Evolutionary conservation across 139 green algal genomes (phyloP).

Genomic region (Pleodorina starrii): DNA sequence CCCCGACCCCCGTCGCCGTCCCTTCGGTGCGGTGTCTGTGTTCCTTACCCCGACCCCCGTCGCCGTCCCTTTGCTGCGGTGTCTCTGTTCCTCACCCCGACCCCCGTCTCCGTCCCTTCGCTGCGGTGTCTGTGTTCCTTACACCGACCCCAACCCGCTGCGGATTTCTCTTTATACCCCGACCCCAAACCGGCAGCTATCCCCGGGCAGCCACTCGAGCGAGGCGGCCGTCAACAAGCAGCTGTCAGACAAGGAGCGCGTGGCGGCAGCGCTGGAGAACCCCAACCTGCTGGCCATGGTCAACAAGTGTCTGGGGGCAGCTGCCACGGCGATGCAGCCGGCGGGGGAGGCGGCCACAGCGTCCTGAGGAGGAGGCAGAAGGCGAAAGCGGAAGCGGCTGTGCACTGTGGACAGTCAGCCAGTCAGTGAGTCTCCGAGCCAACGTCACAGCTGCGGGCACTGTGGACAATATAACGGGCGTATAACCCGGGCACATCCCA

Average conservation of each 20-base stretch:
- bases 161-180: not conserved
- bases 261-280: slow-evolving; percentile 98
- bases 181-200: slow-evolving; percentile 57
- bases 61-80: not conserved
- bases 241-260: slow-evolving; percentile 98
- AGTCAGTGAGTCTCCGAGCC: too few relatives aligned
- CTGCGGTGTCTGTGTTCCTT: too few relatives aligned
- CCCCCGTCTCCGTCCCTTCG: not conserved
- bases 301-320: slow-evolving; percentile 79
- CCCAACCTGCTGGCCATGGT: slow-evolving; percentile 94
- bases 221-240: slow-evolving; percentile 98
- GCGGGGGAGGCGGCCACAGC: not conserved
- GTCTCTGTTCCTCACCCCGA: not conserved
- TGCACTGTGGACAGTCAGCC: too few relatives aligned
- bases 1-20: not conserved
- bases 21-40: too few relatives aligned
- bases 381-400: too few relatives aligned
- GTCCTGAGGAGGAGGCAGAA: not conserved
- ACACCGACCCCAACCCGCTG: not conserved
- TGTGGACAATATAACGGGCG: too few relatives aligned
- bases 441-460: too few relatives aligned
- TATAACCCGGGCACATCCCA: too few relatives aligned
- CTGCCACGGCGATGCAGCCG: not conserved
- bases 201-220: slow-evolving; percentile 85
- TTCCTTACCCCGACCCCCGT: not conserved